Percentiles rank a stretch among this genome's conserved stretches.
Evolutionary conservation across 768 basidiomycete genomes (phyloP).

Genomic region (Suillus decipiens): DNA sequence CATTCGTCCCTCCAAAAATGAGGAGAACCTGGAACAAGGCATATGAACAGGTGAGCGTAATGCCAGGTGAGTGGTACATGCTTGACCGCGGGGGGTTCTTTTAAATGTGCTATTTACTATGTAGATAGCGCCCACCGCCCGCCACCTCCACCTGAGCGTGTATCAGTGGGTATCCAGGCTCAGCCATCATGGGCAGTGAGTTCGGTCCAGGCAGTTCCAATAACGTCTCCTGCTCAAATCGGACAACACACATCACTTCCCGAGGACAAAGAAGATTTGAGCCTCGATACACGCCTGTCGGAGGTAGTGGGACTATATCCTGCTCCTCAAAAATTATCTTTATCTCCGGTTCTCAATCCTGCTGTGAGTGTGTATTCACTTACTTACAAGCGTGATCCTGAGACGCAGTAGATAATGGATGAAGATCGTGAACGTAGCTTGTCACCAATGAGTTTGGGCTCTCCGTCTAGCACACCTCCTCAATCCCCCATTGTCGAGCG

Average conservation of each 20-base stretch:
- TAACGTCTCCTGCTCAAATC: slow-evolving; percentile 17
- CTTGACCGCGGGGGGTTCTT: slow-evolving; percentile 6
- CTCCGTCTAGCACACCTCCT: slow-evolving; percentile 41
- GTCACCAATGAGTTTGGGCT: slow-evolving; percentile 65
- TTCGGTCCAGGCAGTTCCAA: slow-evolving; percentile 39
- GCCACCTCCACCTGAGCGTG: slow-evolving; percentile 27
- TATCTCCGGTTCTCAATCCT: slow-evolving; percentile 19
- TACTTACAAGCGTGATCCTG: slow-evolving; percentile 19
- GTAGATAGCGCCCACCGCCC: slow-evolving; percentile 28
- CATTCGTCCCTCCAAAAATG: slow-evolving; percentile 65
- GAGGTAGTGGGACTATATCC: slow-evolving; percentile 8
- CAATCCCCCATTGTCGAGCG: slow-evolving; percentile 20
- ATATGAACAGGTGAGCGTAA: slow-evolving; percentile 43
- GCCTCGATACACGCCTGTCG: slow-evolving; percentile 14
- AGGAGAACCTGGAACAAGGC: slow-evolving; percentile 59
- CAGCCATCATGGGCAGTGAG: slow-evolving; percentile 37
- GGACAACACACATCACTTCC: slow-evolving; percentile 7
- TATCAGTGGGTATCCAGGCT: slow-evolving; percentile 50
- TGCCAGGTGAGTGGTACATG: slow-evolving; percentile 37
- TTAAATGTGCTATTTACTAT: slow-evolving; percentile 6
- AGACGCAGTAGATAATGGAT: slow-evolving; percentile 31
- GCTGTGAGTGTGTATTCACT: slow-evolving; percentile 21
- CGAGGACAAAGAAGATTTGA: slow-evolving; percentile 14
- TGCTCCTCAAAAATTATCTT: slow-evolving; percentile 17
- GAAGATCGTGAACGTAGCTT: slow-evolving; percentile 46